Evolutionary conservation across 2,329 filamentous ascomycete genomes (phyloP).

Genomic region (Talaromyces sp.): DNA sequence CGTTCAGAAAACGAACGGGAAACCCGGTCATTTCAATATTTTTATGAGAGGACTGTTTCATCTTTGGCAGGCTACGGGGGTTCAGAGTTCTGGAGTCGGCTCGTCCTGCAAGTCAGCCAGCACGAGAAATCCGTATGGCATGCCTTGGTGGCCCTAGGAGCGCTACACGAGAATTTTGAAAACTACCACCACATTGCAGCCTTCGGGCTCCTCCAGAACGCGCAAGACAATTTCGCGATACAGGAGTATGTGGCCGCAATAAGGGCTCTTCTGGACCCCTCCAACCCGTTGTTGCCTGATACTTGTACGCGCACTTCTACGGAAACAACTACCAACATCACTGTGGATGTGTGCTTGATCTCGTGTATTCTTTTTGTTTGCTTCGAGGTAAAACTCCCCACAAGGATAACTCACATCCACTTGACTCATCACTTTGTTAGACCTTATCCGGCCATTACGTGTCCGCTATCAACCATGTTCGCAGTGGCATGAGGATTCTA

Average conservation of each 20-base stretch:
- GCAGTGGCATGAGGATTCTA: constrained; percentile 17
- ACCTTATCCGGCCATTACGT: constrained; percentile 19
- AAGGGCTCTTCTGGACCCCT: not conserved
- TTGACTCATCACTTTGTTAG: constrained; percentile 5
- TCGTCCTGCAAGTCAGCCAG: constrained; percentile 20
- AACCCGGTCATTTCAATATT: constrained; percentile 25
- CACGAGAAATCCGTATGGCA: constrained; percentile 21
- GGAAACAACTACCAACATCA: not conserved
- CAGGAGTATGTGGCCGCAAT: constrained; percentile 5
- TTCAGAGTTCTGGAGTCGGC: constrained; percentile 20
- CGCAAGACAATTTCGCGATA: constrained; percentile 2
- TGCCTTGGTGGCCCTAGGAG: constrained; percentile 22
- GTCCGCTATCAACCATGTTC: constrained; percentile 16
- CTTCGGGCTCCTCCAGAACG: not conserved
- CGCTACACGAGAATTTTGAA: constrained; percentile 22
- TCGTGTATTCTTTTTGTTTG: constrained; percentile 22
- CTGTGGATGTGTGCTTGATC: constrained; percentile 15
- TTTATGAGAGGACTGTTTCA: constrained; percentile 23
- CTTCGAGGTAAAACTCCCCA: constrained; percentile 15
- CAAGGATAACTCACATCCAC: not conserved
- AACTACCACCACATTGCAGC: not conserved
- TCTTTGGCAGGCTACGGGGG: constrained; percentile 20
- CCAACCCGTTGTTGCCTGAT: not conserved
- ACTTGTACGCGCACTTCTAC: not conserved
- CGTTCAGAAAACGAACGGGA: constrained; percentile 15